phyloP scores from a whole-genome alignment of 441 rosid species.

The Populus hybrid region DNA sequence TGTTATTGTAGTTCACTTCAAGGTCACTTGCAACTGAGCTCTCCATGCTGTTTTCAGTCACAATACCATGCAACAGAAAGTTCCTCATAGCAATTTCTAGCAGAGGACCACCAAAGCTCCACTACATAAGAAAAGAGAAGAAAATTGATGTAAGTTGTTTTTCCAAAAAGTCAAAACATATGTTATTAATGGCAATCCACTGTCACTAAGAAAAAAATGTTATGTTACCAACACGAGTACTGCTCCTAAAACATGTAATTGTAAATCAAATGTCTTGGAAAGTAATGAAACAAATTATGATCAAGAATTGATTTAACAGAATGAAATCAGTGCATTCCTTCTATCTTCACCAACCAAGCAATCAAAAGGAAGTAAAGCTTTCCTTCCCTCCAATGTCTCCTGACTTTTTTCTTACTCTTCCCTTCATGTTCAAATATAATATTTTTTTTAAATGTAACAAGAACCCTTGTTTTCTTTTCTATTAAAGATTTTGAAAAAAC shows the following conservation, averaged over 20 bases:
- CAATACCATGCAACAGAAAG: slow-evolving; percentile 39
- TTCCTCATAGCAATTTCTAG: slow-evolving; percentile 64
- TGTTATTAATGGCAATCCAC: neutral
- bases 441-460: neutral
- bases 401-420: neutral
- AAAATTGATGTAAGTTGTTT: slow-evolving; percentile 15
- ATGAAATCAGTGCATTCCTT: neutral
- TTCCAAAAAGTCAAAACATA: neutral
- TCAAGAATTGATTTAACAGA: neutral
- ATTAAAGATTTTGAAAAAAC: too few species aligned
- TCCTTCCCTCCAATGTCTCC: neutral
- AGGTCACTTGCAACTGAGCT: slow-evolving; percentile 57
- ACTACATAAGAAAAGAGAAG: slow-evolving; percentile 49
- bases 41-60: slow-evolving; percentile 46
- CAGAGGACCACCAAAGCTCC: slow-evolving; percentile 85
- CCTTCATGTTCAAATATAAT: neutral
- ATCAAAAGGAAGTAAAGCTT: neutral
- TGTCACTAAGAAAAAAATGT: neutral
- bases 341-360: neutral
- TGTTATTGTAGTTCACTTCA: slow-evolving; percentile 81
- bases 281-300: neutral
- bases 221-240: too few species aligned
- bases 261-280: too few species aligned
- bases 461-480: too few species aligned
- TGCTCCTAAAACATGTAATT: too few species aligned